Evolutionary conservation across 805 yeast species (phyloP).

Genomic region (Starmerella stigmatis): DNA sequence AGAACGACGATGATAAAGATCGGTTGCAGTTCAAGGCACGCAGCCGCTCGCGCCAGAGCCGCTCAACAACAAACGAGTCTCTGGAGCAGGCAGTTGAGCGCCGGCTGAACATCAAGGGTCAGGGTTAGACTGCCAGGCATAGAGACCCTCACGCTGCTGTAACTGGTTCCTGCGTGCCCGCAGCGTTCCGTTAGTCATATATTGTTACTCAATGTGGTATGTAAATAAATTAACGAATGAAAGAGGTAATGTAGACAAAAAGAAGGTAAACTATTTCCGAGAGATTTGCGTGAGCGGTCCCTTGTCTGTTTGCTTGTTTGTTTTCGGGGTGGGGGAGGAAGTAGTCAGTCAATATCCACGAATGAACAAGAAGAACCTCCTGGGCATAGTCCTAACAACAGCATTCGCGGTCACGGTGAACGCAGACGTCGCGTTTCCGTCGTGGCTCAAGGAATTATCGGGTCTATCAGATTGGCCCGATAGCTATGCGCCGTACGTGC

Average conservation of each 20-base stretch:
- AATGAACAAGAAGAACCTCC: too few species aligned
- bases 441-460: conserved; percentile 68
- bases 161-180: too few species aligned
- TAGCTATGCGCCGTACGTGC: conserved; percentile 61
- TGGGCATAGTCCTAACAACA: too few species aligned
- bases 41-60: not conserved
- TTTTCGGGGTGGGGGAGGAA: too few species aligned
- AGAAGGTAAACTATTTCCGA: too few species aligned
- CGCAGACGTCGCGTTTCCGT: conserved; percentile 41
- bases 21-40: not conserved
- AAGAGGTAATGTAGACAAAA: not conserved
- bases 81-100: conserved; percentile 8
- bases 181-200: not conserved
- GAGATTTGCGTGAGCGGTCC: too few species aligned
- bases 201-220: not conserved
- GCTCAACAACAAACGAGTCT: not conserved
- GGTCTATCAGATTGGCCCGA: conserved; percentile 78
- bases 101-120: conserved; percentile 1
- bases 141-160: too few species aligned
- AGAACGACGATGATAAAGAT: conserved; percentile 2
- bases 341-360: too few species aligned
- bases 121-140: conserved; percentile 1
- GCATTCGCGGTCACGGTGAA: not conserved
- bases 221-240: conserved; percentile 1
- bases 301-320: too few species aligned